Conservation (phyloP, 2,329 filamentous ascomycete genomes). For the Hymenoscyphus occultus region DNA sequence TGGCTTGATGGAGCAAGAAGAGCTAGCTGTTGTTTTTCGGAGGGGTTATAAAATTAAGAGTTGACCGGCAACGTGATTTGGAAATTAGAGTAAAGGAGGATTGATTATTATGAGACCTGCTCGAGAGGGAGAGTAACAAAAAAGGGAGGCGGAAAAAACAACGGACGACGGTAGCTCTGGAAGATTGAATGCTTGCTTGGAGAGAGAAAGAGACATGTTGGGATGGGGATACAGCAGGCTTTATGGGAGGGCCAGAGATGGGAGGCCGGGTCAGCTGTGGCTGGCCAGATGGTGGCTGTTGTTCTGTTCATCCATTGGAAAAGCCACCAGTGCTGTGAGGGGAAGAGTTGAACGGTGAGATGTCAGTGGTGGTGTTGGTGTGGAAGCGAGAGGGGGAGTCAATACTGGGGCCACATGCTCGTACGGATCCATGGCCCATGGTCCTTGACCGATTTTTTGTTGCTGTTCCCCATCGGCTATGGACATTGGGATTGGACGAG, state of each 20-base stretch:
- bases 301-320: neutral
- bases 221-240: slow-evolving; percentile 22
- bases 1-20: slow-evolving; percentile 41
- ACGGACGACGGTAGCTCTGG: slow-evolving; percentile 46
- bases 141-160: slow-evolving; percentile 50
- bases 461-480: neutral
- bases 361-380: slow-evolving; percentile 13
- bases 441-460: slow-evolving; percentile 3
- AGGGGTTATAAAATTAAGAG: slow-evolving; percentile 55
- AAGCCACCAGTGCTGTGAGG: neutral
- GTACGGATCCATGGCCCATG: neutral
- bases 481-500: slow-evolving; percentile 2
- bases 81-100: slow-evolving; percentile 35
- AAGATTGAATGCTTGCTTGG: slow-evolving; percentile 63
- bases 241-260: slow-evolving; percentile 23
- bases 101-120: slow-evolving; percentile 52
- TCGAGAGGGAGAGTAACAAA: slow-evolving; percentile 44
- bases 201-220: slow-evolving; percentile 39
- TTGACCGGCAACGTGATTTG: slow-evolving; percentile 50
- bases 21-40: slow-evolving; percentile 42
- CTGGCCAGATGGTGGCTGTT: slow-evolving; percentile 7
- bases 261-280: slow-evolving; percentile 8
- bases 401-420: slow-evolving; percentile 12
- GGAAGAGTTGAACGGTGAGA: neutral
- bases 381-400: slow-evolving; percentile 6